Evolutionary conservation across 495 filamentous ascomycete genomes (phyloP), one percentile per base, ranked within the genome.

Genomic region (Monascus purpureus): DNA sequence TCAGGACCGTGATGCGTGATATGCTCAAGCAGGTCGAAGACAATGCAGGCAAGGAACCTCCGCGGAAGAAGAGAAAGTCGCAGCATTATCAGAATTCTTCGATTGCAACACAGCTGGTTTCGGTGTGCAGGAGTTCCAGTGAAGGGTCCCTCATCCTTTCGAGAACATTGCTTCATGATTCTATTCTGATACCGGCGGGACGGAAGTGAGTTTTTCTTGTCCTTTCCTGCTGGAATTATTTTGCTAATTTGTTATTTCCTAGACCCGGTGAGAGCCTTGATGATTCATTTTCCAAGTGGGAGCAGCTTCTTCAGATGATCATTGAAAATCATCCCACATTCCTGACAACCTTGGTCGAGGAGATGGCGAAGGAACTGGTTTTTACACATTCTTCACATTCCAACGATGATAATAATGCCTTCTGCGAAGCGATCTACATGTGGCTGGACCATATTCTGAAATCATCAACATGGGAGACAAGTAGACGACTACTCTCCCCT

Each of bases 381-480:
- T 55, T 58, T 19, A 31, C 46, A 6, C 14, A 29, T 8, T 26
- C 35, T 7, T 17, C 31, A 9, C 33, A 50, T 17, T 28, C 38
- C 8, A 40, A 46, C 8, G 31, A 24, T 7, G 42, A 54, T 8
- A 31, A 24, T 7, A 40, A 54, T 38, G 29, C 52, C 3, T 24
- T 26, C 17, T 37, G 43, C 11, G 53, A 63, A 37, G 53, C 45
- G 2, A 27, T 53, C 5, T 65, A 47, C 29, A 36, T 54, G 18
- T 65, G 61, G 61, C 40, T 65, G 32, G 52, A 47, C 25, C 57
- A 65, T 38, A 45, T 65, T 4, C 36, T 59, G 14, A 42, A 40
- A 9, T 57, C 57, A n/a, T 13, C 49, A 8, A 28, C 38, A 4
- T 65, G 59, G 59, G 43, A 40, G 20, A 42, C 41, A 11, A 32